Evolutionary conservation across 139 green algal species (phyloP).

Genomic region (Volvox reticuliferus): DNA sequence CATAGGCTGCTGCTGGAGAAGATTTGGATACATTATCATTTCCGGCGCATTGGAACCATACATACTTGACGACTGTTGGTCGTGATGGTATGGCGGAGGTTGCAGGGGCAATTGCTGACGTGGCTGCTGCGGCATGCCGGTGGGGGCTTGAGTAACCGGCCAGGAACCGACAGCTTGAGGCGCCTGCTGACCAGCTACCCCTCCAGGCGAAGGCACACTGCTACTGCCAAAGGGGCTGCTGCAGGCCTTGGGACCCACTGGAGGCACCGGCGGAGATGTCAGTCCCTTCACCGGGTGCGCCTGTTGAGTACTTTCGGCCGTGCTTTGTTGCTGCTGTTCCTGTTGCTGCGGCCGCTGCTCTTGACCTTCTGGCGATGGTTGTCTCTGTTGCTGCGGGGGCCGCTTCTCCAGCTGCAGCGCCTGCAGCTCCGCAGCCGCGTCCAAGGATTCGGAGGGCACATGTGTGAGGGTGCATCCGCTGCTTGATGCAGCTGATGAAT

Average conservation of each 20-base stretch:
- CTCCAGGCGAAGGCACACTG: not conserved
- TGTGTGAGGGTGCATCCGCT: not conserved
- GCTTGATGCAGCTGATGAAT: not conserved
- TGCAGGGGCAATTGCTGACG: not conserved
- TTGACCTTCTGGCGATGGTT: not conserved
- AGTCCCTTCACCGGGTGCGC: no score
- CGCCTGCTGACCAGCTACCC: no score
- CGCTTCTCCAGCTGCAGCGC: slow-evolving; percentile 7
- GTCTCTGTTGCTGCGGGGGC: not conserved
- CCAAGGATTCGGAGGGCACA: not conserved
- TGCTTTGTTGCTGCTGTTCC: not conserved
- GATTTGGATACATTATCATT: not conserved
- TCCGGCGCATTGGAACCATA: not conserved
- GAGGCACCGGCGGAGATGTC: no score
- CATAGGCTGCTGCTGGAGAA: not conserved
- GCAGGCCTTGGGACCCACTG: not conserved
- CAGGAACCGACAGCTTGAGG: no score
- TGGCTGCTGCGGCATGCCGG: not conserved
- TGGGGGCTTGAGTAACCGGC: no score
- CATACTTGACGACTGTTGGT: not conserved
- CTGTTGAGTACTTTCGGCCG: not conserved
- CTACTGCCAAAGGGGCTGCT: not conserved
- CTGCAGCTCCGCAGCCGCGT: slow-evolving; percentile 4
- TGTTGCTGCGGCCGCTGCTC: not conserved
- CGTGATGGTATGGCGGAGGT: not conserved